A percentile compares a stretch with the other conserved stretches of the same genome.
Conservation (phyloP, 352 stramenopile genomes). For the Phytophthora capsici region DNA sequence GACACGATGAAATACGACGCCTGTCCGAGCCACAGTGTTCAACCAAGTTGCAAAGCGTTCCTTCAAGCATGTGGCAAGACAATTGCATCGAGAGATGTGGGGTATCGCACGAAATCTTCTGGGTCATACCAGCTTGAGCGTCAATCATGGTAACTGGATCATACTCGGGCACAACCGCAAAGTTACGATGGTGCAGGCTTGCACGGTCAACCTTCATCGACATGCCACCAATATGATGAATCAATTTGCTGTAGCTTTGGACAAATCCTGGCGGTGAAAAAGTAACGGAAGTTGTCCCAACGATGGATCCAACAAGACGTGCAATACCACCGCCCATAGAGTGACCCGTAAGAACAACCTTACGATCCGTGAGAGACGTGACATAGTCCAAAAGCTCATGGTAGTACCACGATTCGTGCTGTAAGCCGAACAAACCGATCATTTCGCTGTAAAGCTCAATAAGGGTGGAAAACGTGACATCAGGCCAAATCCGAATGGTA, state of each 20-base stretch:
- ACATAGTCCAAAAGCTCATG: constrained; percentile 87
- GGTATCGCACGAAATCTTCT: constrained; percentile 91
- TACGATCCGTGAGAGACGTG: constrained; percentile 74
- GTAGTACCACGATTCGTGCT: constrained; percentile 90
- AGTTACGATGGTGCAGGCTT: constrained; percentile 83
- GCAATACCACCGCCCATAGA: constrained; percentile 90
- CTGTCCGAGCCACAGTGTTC: constrained; percentile 76
- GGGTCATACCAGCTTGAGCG: constrained; percentile 86
- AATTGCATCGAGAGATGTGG: constrained; percentile 89
- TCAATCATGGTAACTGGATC: constrained; percentile 91
- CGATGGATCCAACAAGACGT: constrained; percentile 80
- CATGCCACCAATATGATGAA: constrained; percentile 81
- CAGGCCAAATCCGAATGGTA: constrained; percentile 92
- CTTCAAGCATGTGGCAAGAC: constrained; percentile 93
- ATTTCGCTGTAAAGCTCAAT: constrained; percentile 90
- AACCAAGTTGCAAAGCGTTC: constrained; percentile 84
- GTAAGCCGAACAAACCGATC: constrained; percentile 86
- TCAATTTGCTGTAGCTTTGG: constrained; percentile 91
- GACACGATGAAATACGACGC: constrained; percentile 66
- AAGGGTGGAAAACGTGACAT: constrained; percentile 87
- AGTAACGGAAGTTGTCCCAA: constrained; percentile 80
- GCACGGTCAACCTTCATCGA: constrained; percentile 74
- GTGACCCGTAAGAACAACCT: constrained; percentile 89
- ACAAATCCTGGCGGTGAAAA: constrained; percentile 88
- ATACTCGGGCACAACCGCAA: constrained; percentile 90